Evolutionary conservation across 768 basidiomycete genomes (phyloP).

Genomic region (Dioszegia aurantiaca): DNA sequence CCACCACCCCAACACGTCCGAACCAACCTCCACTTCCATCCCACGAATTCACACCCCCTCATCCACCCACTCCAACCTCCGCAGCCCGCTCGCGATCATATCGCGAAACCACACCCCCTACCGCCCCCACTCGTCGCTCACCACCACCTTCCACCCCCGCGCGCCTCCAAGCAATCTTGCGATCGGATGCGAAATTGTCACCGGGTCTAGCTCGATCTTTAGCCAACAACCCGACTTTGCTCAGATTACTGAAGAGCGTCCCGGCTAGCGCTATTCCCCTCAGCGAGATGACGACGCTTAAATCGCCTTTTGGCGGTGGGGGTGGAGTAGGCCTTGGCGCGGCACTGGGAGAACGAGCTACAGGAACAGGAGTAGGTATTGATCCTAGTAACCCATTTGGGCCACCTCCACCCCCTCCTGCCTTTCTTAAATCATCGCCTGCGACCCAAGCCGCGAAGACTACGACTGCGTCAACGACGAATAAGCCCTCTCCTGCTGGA

Average conservation of each 20-base stretch:
- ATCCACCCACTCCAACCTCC: neutral
- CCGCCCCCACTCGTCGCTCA: conserved; percentile 23
- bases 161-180: conserved; percentile 34
- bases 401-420: conserved; percentile 11
- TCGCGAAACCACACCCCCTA: conserved; percentile 35
- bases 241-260: conserved; percentile 37
- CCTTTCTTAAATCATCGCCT: conserved; percentile 3
- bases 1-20: neutral
- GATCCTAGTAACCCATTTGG: neutral
- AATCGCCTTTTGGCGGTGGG: neutral
- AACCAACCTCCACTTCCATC: neutral
- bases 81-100: neutral
- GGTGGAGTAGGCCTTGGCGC: too few species aligned
- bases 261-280: conserved; percentile 18
- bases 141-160: conserved; percentile 46
- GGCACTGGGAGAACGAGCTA: too few species aligned
- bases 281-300: neutral
- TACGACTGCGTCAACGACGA: neutral
- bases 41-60: neutral
- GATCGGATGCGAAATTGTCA: conserved; percentile 36
- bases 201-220: conserved; percentile 37
- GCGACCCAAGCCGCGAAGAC: neutral
- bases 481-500: neutral
- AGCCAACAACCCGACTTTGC: conserved; percentile 34
- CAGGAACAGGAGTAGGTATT: neutral